These are phyloP conservation scores for Conidiobolus coronatus DNA, from an alignment of 371 early-diverging fungal species.

Conservation along the genomic window DNA sequence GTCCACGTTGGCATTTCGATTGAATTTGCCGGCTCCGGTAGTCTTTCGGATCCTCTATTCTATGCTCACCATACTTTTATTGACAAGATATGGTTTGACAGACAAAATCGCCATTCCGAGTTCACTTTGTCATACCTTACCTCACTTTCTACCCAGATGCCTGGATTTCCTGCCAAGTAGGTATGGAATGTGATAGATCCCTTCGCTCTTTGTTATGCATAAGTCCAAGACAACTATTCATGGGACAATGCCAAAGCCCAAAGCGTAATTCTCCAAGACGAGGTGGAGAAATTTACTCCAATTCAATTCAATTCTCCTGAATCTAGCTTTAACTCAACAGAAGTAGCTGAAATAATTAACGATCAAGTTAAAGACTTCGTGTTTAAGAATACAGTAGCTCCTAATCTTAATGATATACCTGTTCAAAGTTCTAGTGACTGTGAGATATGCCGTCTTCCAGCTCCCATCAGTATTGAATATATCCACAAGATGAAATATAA, in stretches of 20 bases:
- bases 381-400: too few species aligned
- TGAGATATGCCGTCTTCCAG: too few species aligned
- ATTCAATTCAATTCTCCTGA: too few species aligned
- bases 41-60: conserved; percentile 7
- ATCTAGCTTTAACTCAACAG: too few species aligned
- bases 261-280: too few species aligned
- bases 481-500: too few species aligned
- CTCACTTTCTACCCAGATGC: neutral
- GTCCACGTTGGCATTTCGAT: conserved; percentile 24
- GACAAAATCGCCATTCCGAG: neutral
- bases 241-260: neutral
- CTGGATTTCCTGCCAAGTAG: neutral
- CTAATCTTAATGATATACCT: too few species aligned
- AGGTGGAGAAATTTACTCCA: too few species aligned
- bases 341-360: too few species aligned
- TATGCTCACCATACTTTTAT: conserved; percentile 6
- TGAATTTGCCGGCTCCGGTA: conserved; percentile 12
- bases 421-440: too few species aligned
- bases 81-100: conserved; percentile 5
- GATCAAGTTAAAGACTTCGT: too few species aligned
- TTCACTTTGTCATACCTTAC: neutral
- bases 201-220: conserved; percentile 1
- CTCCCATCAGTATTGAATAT: too few species aligned
- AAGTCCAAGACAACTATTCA: conserved; percentile 1
- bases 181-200: neutral